Percentiles rank a stretch among this genome's conserved stretches.
These are phyloP conservation scores for Fusarium pseudocircinatum DNA, from an alignment of 2,329 filamentous ascomycete species.

Conservation along the genomic window DNA sequence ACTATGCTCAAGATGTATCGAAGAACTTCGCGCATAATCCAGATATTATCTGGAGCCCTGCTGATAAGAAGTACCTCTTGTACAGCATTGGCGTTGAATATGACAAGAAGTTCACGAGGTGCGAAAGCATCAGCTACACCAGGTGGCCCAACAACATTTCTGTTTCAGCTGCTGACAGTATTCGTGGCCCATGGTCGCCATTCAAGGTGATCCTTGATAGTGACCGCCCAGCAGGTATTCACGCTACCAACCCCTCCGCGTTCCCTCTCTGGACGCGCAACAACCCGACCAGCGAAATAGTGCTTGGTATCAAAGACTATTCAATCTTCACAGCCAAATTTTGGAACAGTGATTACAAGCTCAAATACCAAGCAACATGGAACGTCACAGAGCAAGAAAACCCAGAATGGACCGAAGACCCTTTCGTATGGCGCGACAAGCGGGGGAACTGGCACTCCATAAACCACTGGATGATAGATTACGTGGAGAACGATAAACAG, in stretches of 20 bases:
- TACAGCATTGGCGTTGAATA: conserved; percentile 53
- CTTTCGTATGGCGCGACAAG: conserved; percentile 48
- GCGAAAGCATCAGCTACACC: conserved; percentile 23
- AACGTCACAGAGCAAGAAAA: conserved; percentile 23
- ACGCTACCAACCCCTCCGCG: conserved; percentile 54
- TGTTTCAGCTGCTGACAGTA: conserved; percentile 24
- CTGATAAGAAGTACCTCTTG: conserved; percentile 55
- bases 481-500: conserved; percentile 38
- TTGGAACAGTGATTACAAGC: not conserved
- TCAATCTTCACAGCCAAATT: conserved; percentile 10
- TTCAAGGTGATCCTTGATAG: conserved; percentile 23
- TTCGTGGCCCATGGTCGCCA: conserved; percentile 31
- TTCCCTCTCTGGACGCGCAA: conserved; percentile 46
- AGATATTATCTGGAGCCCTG: conserved; percentile 54
- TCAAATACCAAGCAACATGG: conserved; percentile 19
- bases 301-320: conserved; percentile 20
- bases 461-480: conserved; percentile 45
- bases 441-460: conserved; percentile 48
- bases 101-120: not conserved
- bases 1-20: conserved; percentile 52
- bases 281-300: conserved; percentile 6
- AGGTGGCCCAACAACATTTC: conserved; percentile 42
- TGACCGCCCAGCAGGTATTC: conserved; percentile 10
- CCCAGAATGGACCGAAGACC: conserved; percentile 42
- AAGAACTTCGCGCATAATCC: conserved; percentile 59